Conservation (phyloP, 208 protist species). For the Acanthamoeba lenticulata region DNA sequence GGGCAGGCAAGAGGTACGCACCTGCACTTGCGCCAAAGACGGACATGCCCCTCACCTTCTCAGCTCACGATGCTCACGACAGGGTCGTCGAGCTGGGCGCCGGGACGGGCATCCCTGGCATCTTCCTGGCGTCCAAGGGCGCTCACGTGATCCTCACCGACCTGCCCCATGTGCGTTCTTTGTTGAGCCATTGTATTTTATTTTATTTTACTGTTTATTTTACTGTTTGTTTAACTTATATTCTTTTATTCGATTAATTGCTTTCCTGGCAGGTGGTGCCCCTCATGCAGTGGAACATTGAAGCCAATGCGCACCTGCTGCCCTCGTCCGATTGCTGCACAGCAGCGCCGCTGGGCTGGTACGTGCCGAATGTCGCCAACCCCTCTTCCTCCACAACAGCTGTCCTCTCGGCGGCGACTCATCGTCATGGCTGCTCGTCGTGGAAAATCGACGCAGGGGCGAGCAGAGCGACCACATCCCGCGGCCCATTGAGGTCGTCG, state of each 20-base stretch:
- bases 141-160: neutral
- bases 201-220: neutral
- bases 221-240: neutral
- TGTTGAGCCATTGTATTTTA: neutral
- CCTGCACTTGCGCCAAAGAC: too few species aligned
- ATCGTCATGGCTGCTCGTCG: neutral
- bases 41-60: too few species aligned
- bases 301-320: neutral
- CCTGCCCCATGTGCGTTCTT: neutral
- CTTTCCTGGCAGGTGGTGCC: neutral
- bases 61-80: neutral
- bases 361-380: neutral
- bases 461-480: neutral
- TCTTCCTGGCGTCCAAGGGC: constrained; percentile 40
- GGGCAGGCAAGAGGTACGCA: constrained; percentile 35
- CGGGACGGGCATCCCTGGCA: constrained; percentile 52
- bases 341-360: constrained; percentile 21
- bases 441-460: neutral
- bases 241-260: neutral
- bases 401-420: neutral
- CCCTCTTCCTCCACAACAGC: neutral
- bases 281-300: constrained; percentile 7
- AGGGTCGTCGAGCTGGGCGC: constrained; percentile 59
- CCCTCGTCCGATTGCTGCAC: neutral
- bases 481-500: constrained; percentile 2